Conservation (phyloP, 805 yeast species). For the Cyberlindnera mrakii region DNA sequence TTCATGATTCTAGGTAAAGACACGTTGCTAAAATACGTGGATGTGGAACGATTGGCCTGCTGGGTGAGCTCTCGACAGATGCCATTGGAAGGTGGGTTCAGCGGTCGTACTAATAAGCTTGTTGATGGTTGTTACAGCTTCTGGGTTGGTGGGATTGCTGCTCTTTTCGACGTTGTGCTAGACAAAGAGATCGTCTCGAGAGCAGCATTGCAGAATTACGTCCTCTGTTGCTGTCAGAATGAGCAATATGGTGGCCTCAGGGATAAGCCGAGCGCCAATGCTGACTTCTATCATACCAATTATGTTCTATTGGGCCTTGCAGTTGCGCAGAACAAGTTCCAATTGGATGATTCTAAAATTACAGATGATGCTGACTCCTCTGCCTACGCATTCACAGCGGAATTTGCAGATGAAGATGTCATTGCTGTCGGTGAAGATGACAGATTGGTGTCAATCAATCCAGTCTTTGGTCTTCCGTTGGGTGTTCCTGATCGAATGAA, state of each 20-base stretch:
- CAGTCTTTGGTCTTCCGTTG: conserved; percentile 53
- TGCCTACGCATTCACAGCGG: conserved; percentile 8
- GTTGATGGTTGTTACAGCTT: conserved; percentile 96
- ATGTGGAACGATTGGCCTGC: conserved; percentile 43
- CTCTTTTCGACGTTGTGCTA: conserved; percentile 52
- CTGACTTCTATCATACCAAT: conserved; percentile 90
- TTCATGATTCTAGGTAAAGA: conserved; percentile 38
- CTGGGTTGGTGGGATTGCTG: conserved; percentile 84
- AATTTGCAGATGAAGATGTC: conserved; percentile 4
- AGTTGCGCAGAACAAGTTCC: conserved; percentile 16
- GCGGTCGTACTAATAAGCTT: conserved; percentile 86
- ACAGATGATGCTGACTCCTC: conserved; percentile 2
- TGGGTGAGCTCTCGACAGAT: conserved; percentile 76
- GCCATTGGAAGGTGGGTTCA: conserved; percentile 74
- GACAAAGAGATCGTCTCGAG: conserved; percentile 41
- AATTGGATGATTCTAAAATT: not conserved
- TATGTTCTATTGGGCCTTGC: conserved; percentile 73
- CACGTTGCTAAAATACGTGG: conserved; percentile 29
- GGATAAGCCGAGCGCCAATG: conserved; percentile 78
- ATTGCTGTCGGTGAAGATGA: conserved; percentile 17
- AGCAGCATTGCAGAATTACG: conserved; percentile 55
- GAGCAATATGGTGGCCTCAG: conserved; percentile 61
- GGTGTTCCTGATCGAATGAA: conserved; percentile 30
- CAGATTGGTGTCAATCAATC: conserved; percentile 36
- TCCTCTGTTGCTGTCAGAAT: conserved; percentile 70